Conservation (phyloP, 2,329 filamentous ascomycete genomes). For the Cylindrodendrum hubeiense region DNA sequence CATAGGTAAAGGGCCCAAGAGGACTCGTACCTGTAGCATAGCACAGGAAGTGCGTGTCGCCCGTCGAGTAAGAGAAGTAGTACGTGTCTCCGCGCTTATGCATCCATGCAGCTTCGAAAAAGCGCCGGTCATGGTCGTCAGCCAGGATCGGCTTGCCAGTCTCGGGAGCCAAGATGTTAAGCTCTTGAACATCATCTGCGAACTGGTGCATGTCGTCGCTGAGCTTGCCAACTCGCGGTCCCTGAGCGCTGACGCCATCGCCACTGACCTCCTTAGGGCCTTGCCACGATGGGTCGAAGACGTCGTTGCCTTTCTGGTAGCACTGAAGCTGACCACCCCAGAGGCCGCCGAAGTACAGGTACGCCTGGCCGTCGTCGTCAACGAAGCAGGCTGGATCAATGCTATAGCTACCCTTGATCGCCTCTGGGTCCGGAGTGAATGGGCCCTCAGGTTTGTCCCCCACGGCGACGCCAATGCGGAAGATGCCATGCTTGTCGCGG, state of each 20-base stretch:
- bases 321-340: constrained; percentile 88
- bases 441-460: constrained; percentile 75
- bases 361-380: constrained; percentile 61
- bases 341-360: constrained; percentile 79
- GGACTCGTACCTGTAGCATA: constrained; percentile 76
- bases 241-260: constrained; percentile 67
- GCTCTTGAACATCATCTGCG: constrained; percentile 65
- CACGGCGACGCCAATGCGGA: constrained; percentile 80
- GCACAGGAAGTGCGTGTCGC: constrained; percentile 80
- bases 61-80: constrained; percentile 84
- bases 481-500: constrained; percentile 75
- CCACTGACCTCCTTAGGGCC: constrained; percentile 72
- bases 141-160: constrained; percentile 70
- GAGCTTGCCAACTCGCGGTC: constrained; percentile 75
- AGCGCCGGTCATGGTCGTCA: constrained; percentile 79
- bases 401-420: constrained; percentile 77
- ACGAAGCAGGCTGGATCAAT: constrained; percentile 84
- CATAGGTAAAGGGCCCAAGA: constrained; percentile 79
- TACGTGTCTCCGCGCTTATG: constrained; percentile 78
- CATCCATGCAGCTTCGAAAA: constrained; percentile 87
- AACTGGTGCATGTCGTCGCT: constrained; percentile 75
- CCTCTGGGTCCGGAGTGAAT: constrained; percentile 73
- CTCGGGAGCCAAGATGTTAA: constrained; percentile 74
- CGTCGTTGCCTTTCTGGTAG: constrained; percentile 68
- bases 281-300: constrained; percentile 67